These are phyloP conservation scores for Cardamine chenopodiifolia DNA, from an alignment of 345 rosid species.

Conservation along the genomic window DNA sequence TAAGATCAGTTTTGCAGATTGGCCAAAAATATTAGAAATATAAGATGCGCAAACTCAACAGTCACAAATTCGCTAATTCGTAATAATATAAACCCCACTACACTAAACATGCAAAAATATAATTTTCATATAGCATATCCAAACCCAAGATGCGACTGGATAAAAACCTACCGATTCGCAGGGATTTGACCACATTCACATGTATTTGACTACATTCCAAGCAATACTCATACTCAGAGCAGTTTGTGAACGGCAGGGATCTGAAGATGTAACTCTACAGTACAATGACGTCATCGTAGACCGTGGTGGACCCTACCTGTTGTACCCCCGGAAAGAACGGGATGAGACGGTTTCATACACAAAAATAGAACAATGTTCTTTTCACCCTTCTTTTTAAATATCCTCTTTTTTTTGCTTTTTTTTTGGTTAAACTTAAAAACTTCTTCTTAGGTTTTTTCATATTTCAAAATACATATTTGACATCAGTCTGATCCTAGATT, in stretches of 20 bases:
- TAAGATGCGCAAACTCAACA: too few relatives aligned
- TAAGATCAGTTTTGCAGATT: too few relatives aligned
- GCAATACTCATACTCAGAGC: background rate
- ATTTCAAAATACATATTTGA: background rate
- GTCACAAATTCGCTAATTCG: too few relatives aligned
- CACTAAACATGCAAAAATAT: too few relatives aligned
- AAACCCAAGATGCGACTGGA: too few relatives aligned
- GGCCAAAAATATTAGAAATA: too few relatives aligned
- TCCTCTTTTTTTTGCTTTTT: background rate
- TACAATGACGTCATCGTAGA: constrained; percentile 11
- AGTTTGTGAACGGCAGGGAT: constrained; percentile 14
- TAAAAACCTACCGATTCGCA: too few relatives aligned
- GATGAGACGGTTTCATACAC: background rate
- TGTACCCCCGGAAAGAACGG: constrained; percentile 22
- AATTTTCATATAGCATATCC: too few relatives aligned
- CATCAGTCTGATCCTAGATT: background rate
- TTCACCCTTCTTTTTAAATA: background rate
- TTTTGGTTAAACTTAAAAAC: background rate
- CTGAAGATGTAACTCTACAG: background rate
- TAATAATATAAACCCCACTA: too few relatives aligned
- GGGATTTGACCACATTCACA: too few relatives aligned
- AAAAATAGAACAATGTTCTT: background rate
- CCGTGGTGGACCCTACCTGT: background rate
- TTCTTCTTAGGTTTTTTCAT: background rate
- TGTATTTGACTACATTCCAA: too few relatives aligned